Base-by-base conservation (phyloP, 495 filamentous ascomycete species). In the Clavariopsis aquatica region DNA sequence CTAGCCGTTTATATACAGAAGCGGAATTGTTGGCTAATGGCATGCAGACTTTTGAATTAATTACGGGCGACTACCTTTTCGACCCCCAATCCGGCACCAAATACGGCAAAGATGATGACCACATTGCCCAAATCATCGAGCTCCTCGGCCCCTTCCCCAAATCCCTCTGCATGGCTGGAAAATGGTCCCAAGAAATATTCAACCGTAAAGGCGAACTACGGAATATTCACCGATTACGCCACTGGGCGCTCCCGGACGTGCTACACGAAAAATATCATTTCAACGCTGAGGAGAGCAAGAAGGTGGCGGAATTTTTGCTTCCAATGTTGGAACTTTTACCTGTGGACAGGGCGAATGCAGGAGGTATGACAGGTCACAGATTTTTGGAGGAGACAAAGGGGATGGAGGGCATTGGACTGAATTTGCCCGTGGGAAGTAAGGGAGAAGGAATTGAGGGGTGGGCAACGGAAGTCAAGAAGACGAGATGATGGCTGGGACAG, bases 101-200 rank as follows among this genome's bases (percentile, higher is more conserved):
- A 76, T 99, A 99, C 73, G 94, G 94, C 72, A 99, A 99, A 80
- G 94, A 99, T 75, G 94, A 99, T 78, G 94, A 99, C 76, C 94
- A 99, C 78, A 99, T 98, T 46, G 94, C 94, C 2, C 94, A 99
- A 75, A 97, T 99, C 72, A 97, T 99, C 76, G 94, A 99, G 75
- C 86, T 99, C 31, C 85, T 99, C 9, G 94, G 94, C 22, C 85
- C 87, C 20, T 98, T 99, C 75, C 93, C 94, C 49, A 94, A 94
- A 72, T 88, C 90, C 2, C 85, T 98, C 26, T 96, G 89, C 73
- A 82, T 94, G 47, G 87, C 88, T 0, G 94, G 94, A 43, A 96
- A 96, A 77, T 99, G 94, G 94, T 92, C 88, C 8, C 93, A 97
- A 75, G 95, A 98, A 74, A 99, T 99, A 66, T 99, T 99, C 82